Conservation (phyloP, 225 moss, liverwort and hornwort genomes). For the Ulota crispa region DNA sequence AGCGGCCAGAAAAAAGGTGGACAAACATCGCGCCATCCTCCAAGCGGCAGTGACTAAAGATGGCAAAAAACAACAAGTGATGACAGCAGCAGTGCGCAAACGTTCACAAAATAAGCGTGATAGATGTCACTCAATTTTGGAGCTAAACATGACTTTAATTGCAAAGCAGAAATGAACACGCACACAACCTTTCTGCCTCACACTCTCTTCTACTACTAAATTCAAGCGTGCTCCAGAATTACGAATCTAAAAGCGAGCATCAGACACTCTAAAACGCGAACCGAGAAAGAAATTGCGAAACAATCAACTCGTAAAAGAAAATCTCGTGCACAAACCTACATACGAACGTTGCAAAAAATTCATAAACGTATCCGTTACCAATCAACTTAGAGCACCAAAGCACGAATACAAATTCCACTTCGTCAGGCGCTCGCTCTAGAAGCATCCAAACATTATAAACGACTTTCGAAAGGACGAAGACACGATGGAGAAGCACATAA, state of each 20-base stretch:
- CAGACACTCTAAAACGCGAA: neutral
- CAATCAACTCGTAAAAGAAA: neutral
- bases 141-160: neutral
- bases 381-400: neutral
- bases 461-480: too few species aligned
- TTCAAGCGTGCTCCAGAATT: neutral
- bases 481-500: too few species aligned
- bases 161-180: neutral
- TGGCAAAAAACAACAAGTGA: neutral
- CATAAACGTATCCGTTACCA: neutral
- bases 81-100: neutral
- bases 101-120: neutral
- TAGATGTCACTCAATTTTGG: too few species aligned
- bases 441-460: neutral
- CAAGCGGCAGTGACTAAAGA: neutral
- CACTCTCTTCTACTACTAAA: neutral
- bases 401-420: neutral
- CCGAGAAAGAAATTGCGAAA: neutral
- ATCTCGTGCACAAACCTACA: neutral
- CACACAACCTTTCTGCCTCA: neutral
- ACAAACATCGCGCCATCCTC: neutral
- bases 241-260: neutral
- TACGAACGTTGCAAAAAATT: neutral
- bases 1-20: neutral
- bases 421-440: neutral